A percentile compares a stretch with the other conserved stretches of the same genome.
Conservation (phyloP, 1,284 basidiomycete species). For the Ustilago nuda region DNA sequence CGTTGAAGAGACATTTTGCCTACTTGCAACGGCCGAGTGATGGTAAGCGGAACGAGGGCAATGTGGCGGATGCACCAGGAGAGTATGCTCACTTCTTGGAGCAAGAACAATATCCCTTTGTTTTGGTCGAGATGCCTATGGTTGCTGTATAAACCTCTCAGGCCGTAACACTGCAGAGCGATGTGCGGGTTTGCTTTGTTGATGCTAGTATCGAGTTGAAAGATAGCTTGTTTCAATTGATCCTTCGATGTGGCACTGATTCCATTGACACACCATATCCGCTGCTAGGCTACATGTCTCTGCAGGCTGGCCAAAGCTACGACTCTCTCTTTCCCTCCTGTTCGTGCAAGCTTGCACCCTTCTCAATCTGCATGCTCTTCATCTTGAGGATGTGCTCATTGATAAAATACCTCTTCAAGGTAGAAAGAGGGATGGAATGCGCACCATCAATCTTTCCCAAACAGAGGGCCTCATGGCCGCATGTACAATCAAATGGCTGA, state of each 20-base stretch:
- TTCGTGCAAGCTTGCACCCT: neutral
- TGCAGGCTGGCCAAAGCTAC: neutral
- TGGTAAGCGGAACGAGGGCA: constrained; percentile 8
- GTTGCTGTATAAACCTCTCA: constrained; percentile 28
- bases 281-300: too few species aligned
- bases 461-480: constrained; percentile 39
- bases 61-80: constrained; percentile 58
- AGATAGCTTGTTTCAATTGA: too few species aligned
- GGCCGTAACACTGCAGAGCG: too few species aligned
- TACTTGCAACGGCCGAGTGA: constrained; percentile 77
- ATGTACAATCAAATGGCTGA: constrained; percentile 64
- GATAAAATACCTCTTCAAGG: constrained; percentile 53
- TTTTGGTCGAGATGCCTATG: constrained; percentile 63
- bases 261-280: too few species aligned
- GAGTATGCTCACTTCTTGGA: constrained; percentile 66
- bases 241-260: too few species aligned
- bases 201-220: too few species aligned
- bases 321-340: neutral
- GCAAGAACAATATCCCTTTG: constrained; percentile 65
- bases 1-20: constrained; percentile 81
- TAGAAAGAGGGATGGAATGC: constrained; percentile 31
- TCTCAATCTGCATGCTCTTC: constrained; percentile 44
- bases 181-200: too few species aligned
- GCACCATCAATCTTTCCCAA: constrained; percentile 60
- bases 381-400: constrained; percentile 59